phyloP scores from a whole-genome alignment of 2,329 filamentous ascomycete species.

The Aureobasidium sp. region DNA sequence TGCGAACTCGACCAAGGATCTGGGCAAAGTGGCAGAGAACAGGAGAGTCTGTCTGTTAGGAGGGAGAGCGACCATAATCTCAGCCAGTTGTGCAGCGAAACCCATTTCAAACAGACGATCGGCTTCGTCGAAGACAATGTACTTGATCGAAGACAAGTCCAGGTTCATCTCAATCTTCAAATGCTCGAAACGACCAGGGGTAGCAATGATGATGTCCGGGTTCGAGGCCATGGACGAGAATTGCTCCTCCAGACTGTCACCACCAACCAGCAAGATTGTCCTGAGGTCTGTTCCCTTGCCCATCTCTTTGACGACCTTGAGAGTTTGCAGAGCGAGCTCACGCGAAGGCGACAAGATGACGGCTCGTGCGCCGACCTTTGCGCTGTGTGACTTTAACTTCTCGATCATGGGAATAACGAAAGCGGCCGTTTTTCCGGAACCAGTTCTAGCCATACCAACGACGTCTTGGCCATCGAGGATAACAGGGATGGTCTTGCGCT shows the following conservation, averaged over 20 bases:
- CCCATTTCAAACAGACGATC: slow-evolving; percentile 98
- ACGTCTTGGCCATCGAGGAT: slow-evolving; percentile 86
- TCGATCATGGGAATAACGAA: slow-evolving; percentile 99
- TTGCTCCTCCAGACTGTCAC: slow-evolving; percentile 92
- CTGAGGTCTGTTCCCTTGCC: slow-evolving; percentile 83
- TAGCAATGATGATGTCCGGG: slow-evolving; percentile 84
- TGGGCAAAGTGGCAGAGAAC: slow-evolving; percentile 91
- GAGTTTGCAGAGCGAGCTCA: slow-evolving; percentile 86
- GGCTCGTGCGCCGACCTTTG: slow-evolving; percentile 74
- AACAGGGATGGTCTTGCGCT: slow-evolving; percentile 90
- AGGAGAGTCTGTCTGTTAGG: slow-evolving; percentile 78
- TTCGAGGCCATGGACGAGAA: slow-evolving; percentile 89
- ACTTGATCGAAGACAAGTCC: slow-evolving; percentile 81
- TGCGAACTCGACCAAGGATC: slow-evolving; percentile 91
- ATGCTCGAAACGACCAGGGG: slow-evolving; percentile 91
- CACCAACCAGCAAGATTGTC: slow-evolving; percentile 83
- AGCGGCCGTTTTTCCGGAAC: slow-evolving; percentile 94
- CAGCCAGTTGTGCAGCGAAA: slow-evolving; percentile 83
- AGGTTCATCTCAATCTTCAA: slow-evolving; percentile 93
- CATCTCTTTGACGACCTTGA: slow-evolving; percentile 95
- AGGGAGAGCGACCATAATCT: slow-evolving; percentile 85
- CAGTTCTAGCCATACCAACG: slow-evolving; percentile 98
- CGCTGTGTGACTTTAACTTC: slow-evolving; percentile 78
- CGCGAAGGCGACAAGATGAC: slow-evolving; percentile 86
- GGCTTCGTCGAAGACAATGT: slow-evolving; percentile 96